Base-by-base conservation (phyloP, 306 rosid species). In the Dicorynia guianensis region DNA sequence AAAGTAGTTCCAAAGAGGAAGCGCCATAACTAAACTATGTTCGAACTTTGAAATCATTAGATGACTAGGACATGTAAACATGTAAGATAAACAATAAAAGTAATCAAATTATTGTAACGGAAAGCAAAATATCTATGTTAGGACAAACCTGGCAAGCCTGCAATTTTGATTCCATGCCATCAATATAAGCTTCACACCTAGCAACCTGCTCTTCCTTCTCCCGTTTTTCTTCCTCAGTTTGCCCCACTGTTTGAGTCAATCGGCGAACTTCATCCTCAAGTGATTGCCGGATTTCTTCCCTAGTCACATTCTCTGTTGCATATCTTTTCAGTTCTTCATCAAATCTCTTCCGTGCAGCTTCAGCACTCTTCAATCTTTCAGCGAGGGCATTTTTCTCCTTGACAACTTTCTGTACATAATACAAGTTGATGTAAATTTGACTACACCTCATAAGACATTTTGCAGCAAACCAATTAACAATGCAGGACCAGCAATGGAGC, bases 161-260 rank as follows among this genome's bases (percentile, higher is more conserved):
- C 86, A 92, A 87, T 84, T 92, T 92, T 10, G 98, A 87, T 83
- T 96, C 98, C 99, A 96, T 96, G 87, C 91, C 97, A 81, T 96
- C 97, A 79, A 96, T 96, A 80, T 87, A 96, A 43, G 91, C 97
- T 85, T 96, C 99, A 71, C 96, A 96, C 78, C 98, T 90, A 69
- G 96, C 90, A 84, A 96, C 88, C 80, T 96, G 99, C 78, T 92
- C 93, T 74, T 96, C 99, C 89, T 96, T 96, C 81, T 92, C 99
- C 76, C 93, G 79, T 80, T 92, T 96, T 77, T 92, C 98, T 82
- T 93, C 98, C 87, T 90, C 96, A 5, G 97, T 92, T 81, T 96
- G 98, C 60, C 96, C 98, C 75, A 96, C 99, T 71, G 99, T 92
- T 66, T 96, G 91, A 57, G 97, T 96, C 85, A 96, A 68, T 72